A percentile compares a stretch with the other conserved stretches of the same genome.
phyloP scores from a whole-genome alignment of 768 basidiomycete species.

The Termitomyces heimii region DNA sequence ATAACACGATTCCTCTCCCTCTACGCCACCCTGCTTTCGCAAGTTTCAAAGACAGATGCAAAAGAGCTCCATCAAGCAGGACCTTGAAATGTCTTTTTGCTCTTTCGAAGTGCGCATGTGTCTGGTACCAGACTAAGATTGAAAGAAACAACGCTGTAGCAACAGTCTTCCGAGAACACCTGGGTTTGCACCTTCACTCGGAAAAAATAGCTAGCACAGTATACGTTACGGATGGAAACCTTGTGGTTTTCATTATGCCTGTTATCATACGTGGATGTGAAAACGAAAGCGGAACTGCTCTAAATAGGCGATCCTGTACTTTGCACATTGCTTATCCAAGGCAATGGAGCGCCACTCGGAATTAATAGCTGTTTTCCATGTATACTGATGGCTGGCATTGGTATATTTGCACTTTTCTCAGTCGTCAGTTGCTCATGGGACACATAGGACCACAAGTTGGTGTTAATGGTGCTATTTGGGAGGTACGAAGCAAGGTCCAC shows the following conservation, averaged over 20 bases:
- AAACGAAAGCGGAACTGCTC: not conserved
- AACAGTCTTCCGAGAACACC: not conserved
- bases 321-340: not conserved
- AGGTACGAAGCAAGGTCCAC: not conserved
- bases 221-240: not conserved
- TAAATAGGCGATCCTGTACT: not conserved
- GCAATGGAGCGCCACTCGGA: not conserved
- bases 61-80: not conserved
- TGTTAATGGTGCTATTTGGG: not conserved
- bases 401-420: not conserved
- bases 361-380: not conserved
- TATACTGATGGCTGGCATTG: not conserved
- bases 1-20: not conserved
- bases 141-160: not conserved
- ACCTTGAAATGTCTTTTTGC: not conserved
- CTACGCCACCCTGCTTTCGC: not conserved
- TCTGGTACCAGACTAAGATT: not conserved
- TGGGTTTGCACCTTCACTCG: not conserved
- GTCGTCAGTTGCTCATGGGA: not conserved
- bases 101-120: not conserved
- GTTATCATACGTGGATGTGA: not conserved
- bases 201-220: not conserved
- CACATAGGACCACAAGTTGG: not conserved
- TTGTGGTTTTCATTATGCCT: not conserved
- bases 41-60: not conserved